Evolutionary conservation across 192 early-diverging fungal genomes (phyloP).

Genomic region (Backusella liffmaniae): DNA sequence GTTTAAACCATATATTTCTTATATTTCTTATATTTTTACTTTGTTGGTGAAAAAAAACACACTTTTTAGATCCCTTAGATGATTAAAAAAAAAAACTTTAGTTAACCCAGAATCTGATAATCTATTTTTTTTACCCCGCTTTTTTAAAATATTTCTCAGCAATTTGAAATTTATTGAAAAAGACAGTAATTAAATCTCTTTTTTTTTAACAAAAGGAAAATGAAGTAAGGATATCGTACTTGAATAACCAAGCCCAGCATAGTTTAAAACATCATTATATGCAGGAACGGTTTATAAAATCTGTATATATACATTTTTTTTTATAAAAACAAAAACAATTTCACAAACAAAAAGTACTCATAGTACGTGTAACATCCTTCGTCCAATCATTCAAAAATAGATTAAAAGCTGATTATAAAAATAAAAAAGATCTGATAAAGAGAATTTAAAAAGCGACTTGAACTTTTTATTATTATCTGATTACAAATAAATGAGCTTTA

Average conservation of each 20-base stretch:
- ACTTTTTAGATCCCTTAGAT: not conserved
- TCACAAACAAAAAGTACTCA: not conserved
- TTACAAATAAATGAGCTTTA: conserved; percentile 2
- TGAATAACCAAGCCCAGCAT: not conserved
- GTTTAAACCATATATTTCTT: not conserved
- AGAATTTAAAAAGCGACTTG: not conserved
- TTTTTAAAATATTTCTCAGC: too few relatives aligned
- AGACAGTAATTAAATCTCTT: not conserved
- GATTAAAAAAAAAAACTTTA: not conserved
- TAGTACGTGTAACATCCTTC: not conserved
- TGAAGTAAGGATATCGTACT: not conserved
- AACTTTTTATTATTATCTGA: not conserved
- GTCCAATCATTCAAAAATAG: not conserved
- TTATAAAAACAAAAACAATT: not conserved
- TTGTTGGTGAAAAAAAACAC: not conserved
- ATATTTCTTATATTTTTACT: not conserved
- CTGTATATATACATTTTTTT: not conserved
- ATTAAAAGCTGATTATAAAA: not conserved
- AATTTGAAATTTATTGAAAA: too few relatives aligned
- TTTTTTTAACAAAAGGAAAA: not conserved
- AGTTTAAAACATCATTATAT: not conserved
- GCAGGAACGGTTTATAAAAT: not conserved
- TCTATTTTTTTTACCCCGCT: not conserved
- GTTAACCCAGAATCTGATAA: not conserved
- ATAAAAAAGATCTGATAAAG: conserved; percentile 1